Evolutionary conservation across 1,139 yeast species (phyloP).

Genomic region (Yamadazyma dendronema): DNA sequence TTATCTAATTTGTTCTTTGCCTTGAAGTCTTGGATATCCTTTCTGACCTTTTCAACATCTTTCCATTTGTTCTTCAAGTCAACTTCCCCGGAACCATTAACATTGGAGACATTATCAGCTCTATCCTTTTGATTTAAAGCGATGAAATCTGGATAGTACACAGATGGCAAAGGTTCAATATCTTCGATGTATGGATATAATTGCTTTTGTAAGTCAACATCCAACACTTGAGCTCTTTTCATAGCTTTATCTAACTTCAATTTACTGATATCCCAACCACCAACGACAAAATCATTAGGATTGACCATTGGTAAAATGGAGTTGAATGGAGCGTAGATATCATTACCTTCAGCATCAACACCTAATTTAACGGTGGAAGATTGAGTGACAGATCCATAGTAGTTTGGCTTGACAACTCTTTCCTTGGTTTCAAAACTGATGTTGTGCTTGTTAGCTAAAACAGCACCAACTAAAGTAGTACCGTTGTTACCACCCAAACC

Average conservation of each 20-base stretch:
- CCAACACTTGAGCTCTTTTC: slow-evolving; percentile 85
- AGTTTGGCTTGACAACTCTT: slow-evolving; percentile 78
- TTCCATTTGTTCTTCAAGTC: slow-evolving; percentile 73
- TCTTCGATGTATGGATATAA: slow-evolving; percentile 64
- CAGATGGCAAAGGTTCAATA: slow-evolving; percentile 73
- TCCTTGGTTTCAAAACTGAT: slow-evolving; percentile 80
- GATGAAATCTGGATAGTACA: slow-evolving; percentile 94
- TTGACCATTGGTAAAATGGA: slow-evolving; percentile 82
- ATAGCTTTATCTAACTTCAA: slow-evolving; percentile 73
- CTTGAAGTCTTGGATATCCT: slow-evolving; percentile 81
- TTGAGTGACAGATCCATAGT: slow-evolving; percentile 96
- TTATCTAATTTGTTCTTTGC: slow-evolving; percentile 70
- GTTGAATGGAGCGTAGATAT: slow-evolving; percentile 90
- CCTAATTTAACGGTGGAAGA: slow-evolving; percentile 89
- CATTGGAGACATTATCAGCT: slow-evolving; percentile 81
- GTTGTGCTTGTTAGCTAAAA: slow-evolving; percentile 80
- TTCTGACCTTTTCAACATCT: slow-evolving; percentile 84
- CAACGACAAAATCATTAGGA: slow-evolving; percentile 87
- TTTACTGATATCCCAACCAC: slow-evolving; percentile 93
- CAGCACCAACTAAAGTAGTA: slow-evolving; percentile 82
- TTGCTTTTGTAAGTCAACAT: slow-evolving; percentile 78
- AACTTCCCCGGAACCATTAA: slow-evolving; percentile 48
- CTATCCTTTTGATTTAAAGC: slow-evolving; percentile 93
- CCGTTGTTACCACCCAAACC: slow-evolving; percentile 98
- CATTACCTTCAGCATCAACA: slow-evolving; percentile 76